Evolutionary conservation across 768 basidiomycete genomes (phyloP).

Genomic region (Collybia nuda): DNA sequence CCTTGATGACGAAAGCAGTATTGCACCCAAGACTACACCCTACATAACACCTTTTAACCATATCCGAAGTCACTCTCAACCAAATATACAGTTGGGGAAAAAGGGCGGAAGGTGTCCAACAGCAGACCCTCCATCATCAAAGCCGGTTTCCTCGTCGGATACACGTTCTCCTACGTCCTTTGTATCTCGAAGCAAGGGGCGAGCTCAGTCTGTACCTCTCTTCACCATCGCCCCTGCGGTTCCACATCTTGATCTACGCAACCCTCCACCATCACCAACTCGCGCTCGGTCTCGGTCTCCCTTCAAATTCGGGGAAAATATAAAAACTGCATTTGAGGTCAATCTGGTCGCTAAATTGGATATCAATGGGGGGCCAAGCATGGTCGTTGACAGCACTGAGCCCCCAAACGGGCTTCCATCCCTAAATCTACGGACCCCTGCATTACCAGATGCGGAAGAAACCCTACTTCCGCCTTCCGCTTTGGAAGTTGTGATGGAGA

Average conservation of each 20-base stretch:
- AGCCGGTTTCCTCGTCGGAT: constrained; percentile 18
- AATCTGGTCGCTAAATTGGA: constrained; percentile 10
- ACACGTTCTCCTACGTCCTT: constrained; percentile 6
- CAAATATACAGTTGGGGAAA: constrained; percentile 10
- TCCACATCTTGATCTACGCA: constrained; percentile 41
- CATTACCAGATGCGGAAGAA: too few relatives aligned
- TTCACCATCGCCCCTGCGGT: constrained; percentile 29
- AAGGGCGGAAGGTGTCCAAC: constrained; percentile 12
- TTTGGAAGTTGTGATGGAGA: too few relatives aligned
- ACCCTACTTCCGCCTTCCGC: too few relatives aligned
- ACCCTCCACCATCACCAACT: constrained; percentile 40
- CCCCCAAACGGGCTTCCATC: constrained; percentile 9
- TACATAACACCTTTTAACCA: constrained; percentile 20
- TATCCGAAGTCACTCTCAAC: constrained; percentile 35
- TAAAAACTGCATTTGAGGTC: constrained; percentile 26
- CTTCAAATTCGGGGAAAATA: constrained; percentile 37
- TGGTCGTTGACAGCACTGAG: neutral
- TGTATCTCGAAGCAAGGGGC: constrained; percentile 19
- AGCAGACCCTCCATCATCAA: constrained; percentile 14
- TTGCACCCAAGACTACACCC: constrained; percentile 13
- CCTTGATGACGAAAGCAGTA: constrained; percentile 5
- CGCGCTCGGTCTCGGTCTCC: constrained; percentile 41
- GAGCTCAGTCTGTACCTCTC: constrained; percentile 48
- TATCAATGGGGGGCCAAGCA: constrained; percentile 24
- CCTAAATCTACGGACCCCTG: too few relatives aligned